A percentile compares a stretch with the other conserved stretches of the same genome.
phyloP scores from a whole-genome alignment of 352 stramenopile genomes.

The Aphanomyces cochlioides region DNA sequence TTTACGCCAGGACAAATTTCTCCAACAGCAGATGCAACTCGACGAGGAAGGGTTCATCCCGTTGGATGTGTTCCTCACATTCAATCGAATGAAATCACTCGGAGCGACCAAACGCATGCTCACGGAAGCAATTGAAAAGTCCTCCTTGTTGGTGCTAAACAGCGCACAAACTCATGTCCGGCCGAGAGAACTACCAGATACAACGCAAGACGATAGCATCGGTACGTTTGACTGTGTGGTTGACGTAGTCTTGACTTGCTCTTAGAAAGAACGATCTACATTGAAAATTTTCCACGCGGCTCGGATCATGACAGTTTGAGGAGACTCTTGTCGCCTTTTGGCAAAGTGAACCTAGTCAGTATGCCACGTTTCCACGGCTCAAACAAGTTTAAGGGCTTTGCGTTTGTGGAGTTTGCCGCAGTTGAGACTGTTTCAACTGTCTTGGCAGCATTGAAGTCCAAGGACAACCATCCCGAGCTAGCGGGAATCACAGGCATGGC shows the following conservation, averaged over 20 bases:
- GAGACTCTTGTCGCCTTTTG: conserved; percentile 50
- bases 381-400: conserved; percentile 76
- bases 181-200: conserved; percentile 38
- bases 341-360: conserved; percentile 74
- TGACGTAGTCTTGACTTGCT: neutral
- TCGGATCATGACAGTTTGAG: conserved; percentile 72
- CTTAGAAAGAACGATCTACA: conserved; percentile 63
- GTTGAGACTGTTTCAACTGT: conserved; percentile 36
- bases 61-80: conserved; percentile 55
- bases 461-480: conserved; percentile 27
- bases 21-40: conserved; percentile 56
- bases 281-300: conserved; percentile 55
- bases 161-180: conserved; percentile 42
- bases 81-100: conserved; percentile 60
- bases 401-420: conserved; percentile 71
- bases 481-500: conserved; percentile 50
- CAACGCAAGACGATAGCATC: conserved; percentile 37
- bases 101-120: conserved; percentile 57
- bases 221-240: conserved; percentile 10
- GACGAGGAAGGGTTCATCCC: conserved; percentile 59
- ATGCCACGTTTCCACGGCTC: conserved; percentile 65
- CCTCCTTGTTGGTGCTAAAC: conserved; percentile 46
- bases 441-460: conserved; percentile 33
- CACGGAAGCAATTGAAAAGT: conserved; percentile 57
- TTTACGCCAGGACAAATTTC: conserved; percentile 73